These are phyloP conservation scores for Lasiodiplodia gonubiensis DNA, from an alignment of 2,329 filamentous ascomycete genomes.

Conservation along the genomic window DNA sequence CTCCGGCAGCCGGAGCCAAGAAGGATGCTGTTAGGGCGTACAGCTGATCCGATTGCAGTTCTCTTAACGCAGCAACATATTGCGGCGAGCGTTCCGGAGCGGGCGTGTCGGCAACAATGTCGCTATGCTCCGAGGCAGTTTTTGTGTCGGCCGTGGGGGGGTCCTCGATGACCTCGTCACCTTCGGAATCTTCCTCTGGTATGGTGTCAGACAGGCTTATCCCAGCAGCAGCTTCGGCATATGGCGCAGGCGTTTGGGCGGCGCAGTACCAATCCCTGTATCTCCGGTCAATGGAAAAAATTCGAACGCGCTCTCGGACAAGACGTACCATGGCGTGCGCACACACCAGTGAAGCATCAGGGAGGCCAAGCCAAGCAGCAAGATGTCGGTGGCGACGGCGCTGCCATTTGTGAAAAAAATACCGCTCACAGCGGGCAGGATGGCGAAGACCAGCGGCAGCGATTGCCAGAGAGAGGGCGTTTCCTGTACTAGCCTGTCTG, in stretches of 20 bases:
- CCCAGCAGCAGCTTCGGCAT: constrained; percentile 4
- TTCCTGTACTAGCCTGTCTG: constrained; percentile 44
- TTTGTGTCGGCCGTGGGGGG: constrained; percentile 12
- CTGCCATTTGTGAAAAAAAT: constrained; percentile 84
- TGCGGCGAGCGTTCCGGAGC: constrained; percentile 32
- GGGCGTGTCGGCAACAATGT: neutral
- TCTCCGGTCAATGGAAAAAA: neutral
- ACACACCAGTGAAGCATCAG: constrained; percentile 94
- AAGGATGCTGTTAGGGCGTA: constrained; percentile 80
- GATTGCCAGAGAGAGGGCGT: constrained; percentile 76
- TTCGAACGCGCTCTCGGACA: neutral
- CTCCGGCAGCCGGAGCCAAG: constrained; percentile 75
- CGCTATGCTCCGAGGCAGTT: constrained; percentile 11
- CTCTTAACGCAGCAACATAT: constrained; percentile 55
- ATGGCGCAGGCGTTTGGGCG: constrained; percentile 44
- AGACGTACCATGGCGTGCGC: constrained; percentile 78
- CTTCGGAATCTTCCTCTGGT: constrained; percentile 40
- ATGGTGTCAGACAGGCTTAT: constrained; percentile 32
- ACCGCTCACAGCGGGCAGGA: constrained; percentile 85
- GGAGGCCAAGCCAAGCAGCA: constrained; percentile 77
- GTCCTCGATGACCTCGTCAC: constrained; percentile 27
- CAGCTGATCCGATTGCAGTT: constrained; percentile 77
- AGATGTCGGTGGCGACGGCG: constrained; percentile 81
- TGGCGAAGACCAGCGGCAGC: constrained; percentile 79
- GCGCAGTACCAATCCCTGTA: constrained; percentile 60